phyloP scores from a whole-genome alignment of 768 basidiomycete species.

The Mycena indigotica region DNA sequence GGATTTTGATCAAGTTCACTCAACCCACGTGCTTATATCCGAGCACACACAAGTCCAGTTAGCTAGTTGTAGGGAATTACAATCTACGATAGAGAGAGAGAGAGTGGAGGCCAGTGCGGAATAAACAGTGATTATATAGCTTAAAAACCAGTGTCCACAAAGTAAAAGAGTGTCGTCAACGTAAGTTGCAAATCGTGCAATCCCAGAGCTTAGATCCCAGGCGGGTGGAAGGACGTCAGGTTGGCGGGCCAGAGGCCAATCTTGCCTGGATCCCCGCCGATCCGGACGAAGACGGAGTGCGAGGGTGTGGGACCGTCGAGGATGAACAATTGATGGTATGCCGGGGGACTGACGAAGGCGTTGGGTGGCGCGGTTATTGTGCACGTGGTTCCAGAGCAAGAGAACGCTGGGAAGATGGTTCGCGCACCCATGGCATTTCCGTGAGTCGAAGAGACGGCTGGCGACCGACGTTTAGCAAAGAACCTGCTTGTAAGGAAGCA shows the following conservation, averaged over 20 bases:
- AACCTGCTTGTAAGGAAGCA: not conserved
- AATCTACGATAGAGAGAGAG: not conserved
- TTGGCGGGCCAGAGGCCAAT: conserved; percentile 77
- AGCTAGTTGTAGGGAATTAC: not conserved
- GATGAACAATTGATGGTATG: conserved; percentile 76
- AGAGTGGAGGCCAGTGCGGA: not conserved
- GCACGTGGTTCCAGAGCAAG: conserved; percentile 68
- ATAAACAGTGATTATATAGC: no score
- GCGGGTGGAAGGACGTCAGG: no score
- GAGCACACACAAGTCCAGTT: not conserved
- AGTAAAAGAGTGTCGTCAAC: no score
- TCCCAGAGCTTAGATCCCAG: no score
- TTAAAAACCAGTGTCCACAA: no score
- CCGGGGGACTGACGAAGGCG: conserved; percentile 67
- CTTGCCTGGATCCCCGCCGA: conserved; percentile 72
- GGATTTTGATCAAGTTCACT: not conserved
- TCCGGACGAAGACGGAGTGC: conserved; percentile 71
- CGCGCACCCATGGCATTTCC: conserved; percentile 77
- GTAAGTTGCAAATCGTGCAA: no score
- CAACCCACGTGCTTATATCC: not conserved
- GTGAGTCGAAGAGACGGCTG: conserved; percentile 72
- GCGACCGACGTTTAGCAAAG: not conserved
- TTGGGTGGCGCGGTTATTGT: conserved; percentile 80
- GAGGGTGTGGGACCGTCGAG: conserved; percentile 81
- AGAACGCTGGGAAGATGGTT: conserved; percentile 73